Conservation (phyloP, 495 filamentous ascomycete species). For the Sporormia fimetaria region DNA sequence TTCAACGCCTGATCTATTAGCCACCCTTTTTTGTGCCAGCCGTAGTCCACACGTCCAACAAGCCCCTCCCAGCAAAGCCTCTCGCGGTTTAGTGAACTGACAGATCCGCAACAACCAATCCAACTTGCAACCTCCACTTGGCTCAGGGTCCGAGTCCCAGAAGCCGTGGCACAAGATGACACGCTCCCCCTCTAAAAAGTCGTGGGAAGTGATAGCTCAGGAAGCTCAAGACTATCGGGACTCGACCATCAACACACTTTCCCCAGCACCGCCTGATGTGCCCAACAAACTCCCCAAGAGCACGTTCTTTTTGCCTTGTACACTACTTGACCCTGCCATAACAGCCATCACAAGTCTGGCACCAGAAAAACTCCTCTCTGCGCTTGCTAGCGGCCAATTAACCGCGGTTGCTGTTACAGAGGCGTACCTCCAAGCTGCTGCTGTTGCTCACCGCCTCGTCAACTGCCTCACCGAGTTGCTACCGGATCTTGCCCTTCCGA, state of each 20-base stretch:
- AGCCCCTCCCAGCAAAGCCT: too few species aligned
- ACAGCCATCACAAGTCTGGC: constrained; percentile 41
- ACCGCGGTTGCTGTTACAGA: constrained; percentile 40
- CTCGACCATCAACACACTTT: constrained; percentile 32
- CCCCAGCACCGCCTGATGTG: constrained; percentile 30
- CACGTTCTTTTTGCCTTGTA: constrained; percentile 33
- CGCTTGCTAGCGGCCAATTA: constrained; percentile 38
- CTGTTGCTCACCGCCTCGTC: constrained; percentile 46
- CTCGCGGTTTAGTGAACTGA: too few species aligned
- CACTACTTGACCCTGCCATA: constrained; percentile 37
- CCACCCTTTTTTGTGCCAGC: too few species aligned
- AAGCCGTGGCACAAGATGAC: constrained; percentile 7
- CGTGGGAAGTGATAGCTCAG: constrained; percentile 41
- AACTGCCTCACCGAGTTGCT: constrained; percentile 59
- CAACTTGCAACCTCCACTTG: too few species aligned
- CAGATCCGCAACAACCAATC: too few species aligned
- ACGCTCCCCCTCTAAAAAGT: constrained; percentile 3
- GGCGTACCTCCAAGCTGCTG: constrained; percentile 51
- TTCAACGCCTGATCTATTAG: too few species aligned
- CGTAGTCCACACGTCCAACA: too few species aligned
- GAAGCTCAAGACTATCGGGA: constrained; percentile 39
- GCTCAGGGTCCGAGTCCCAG: too few species aligned
- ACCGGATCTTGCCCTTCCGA: constrained; percentile 34
- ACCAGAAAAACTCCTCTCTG: constrained; percentile 34
- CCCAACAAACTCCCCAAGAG: constrained; percentile 33